Conservation (phyloP, 345 rosid species). For the Nephelium lappaceum region DNA sequence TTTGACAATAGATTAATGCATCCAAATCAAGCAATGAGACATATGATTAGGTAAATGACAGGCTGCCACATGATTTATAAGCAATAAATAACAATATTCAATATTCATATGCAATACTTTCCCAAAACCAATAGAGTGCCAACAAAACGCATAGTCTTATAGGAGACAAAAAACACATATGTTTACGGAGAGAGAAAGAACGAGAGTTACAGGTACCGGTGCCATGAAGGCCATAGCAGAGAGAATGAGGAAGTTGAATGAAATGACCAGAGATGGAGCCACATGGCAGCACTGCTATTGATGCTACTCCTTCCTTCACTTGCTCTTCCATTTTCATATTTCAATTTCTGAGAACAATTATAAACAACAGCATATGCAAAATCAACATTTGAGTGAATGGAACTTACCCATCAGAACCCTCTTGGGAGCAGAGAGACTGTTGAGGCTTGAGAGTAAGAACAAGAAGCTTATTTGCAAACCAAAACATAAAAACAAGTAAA, state of each 20-base stretch:
- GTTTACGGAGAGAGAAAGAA: neutral
- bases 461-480: too few species aligned
- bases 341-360: too few species aligned
- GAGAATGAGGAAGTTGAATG: slow-evolving; percentile 74
- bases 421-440: too few species aligned
- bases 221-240: slow-evolving; percentile 94
- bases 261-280: slow-evolving; percentile 95
- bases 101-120: too few species aligned
- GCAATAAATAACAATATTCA: neutral
- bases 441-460: too few species aligned
- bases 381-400: too few species aligned
- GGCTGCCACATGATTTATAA: too few species aligned
- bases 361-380: too few species aligned
- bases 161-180: neutral
- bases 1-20: neutral
- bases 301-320: slow-evolving; percentile 85
- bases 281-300: slow-evolving; percentile 75
- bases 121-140: neutral
- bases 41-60: too few species aligned
- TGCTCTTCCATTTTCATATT: slow-evolving; percentile 24
- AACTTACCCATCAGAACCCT: too few species aligned
- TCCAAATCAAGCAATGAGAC: too few species aligned
- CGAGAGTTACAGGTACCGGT: slow-evolving; percentile 45
- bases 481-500: too few species aligned
- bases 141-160: neutral